Percentiles rank a stretch among this genome's conserved stretches.
Conservation (phyloP, 352 stramenopile species). For the Pythium chondricola region DNA sequence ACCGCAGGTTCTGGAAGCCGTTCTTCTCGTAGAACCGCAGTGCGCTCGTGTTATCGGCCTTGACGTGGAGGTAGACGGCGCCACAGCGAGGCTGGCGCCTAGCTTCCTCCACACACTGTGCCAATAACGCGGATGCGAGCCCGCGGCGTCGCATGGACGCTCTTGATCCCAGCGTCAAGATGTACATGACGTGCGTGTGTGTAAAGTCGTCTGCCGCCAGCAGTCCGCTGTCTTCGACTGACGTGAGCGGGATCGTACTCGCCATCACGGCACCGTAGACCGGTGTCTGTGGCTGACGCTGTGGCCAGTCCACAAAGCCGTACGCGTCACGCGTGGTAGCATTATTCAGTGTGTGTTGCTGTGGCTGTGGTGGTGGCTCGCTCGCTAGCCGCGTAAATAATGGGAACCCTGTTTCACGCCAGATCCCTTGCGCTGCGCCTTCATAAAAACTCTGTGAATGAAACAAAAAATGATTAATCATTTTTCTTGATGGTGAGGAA, state of each 20-base stretch:
- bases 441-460: slow-evolving; percentile 90
- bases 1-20: slow-evolving; percentile 90
- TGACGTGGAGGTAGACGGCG: slow-evolving; percentile 96
- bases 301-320: slow-evolving; percentile 15
- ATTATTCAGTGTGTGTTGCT: slow-evolving; percentile 15
- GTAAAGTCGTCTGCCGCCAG: slow-evolving; percentile 44
- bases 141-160: slow-evolving; percentile 78
- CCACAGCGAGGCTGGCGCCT: slow-evolving; percentile 71
- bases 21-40: slow-evolving; percentile 96
- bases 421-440: slow-evolving; percentile 73
- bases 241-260: slow-evolving; percentile 77
- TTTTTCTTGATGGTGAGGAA: too few relatives aligned
- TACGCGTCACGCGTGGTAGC: slow-evolving; percentile 6
- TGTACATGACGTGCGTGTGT: slow-evolving; percentile 93
- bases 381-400: slow-evolving; percentile 89
- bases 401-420: slow-evolving; percentile 81
- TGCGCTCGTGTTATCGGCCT: slow-evolving; percentile 92
- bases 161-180: slow-evolving; percentile 92
- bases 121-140: slow-evolving; percentile 88
- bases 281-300: slow-evolving; percentile 19
- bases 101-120: slow-evolving; percentile 86
- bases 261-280: slow-evolving; percentile 90
- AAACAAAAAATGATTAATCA: too few relatives aligned
- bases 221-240: slow-evolving; percentile 54
- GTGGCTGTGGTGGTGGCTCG: slow-evolving; percentile 35